Evolutionary conservation across 2,329 filamentous ascomycete species (phyloP).

Genomic region (Fusarium sp.): DNA sequence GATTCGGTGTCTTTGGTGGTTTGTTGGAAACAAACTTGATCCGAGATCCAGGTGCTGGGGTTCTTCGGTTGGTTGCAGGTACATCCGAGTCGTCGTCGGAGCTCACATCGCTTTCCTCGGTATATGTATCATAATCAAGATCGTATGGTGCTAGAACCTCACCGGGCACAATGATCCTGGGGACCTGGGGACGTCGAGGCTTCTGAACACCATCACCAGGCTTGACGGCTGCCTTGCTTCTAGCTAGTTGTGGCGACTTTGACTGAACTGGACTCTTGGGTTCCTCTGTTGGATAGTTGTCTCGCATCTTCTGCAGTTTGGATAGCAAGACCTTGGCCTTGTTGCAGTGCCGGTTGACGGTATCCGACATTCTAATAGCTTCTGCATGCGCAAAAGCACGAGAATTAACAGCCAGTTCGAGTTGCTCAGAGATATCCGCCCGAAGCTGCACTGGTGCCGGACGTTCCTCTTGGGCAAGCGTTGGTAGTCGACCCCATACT

Average conservation of each 20-base stretch:
- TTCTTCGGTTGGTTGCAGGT: slow-evolving; percentile 54
- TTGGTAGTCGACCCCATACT: slow-evolving; percentile 68
- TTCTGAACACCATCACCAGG: slow-evolving; percentile 61
- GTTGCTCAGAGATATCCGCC: slow-evolving; percentile 69
- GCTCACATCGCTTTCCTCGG: slow-evolving; percentile 66
- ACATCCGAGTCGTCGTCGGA: slow-evolving; percentile 64
- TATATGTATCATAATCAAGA: slow-evolving; percentile 71
- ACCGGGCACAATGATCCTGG: slow-evolving; percentile 74
- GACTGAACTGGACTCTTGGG: slow-evolving; percentile 64
- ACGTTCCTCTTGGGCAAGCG: slow-evolving; percentile 61
- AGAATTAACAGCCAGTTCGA: slow-evolving; percentile 67
- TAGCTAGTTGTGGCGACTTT: slow-evolving; percentile 67
- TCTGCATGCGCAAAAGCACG: slow-evolving; percentile 72
- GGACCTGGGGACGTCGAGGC: slow-evolving; percentile 61
- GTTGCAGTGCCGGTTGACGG: slow-evolving; percentile 72
- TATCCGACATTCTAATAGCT: slow-evolving; percentile 73
- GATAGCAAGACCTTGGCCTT: slow-evolving; percentile 69
- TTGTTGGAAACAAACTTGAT: slow-evolving; percentile 64
- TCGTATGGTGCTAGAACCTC: slow-evolving; percentile 76
- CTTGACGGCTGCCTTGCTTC: slow-evolving; percentile 63
- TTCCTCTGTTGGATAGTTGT: slow-evolving; percentile 70
- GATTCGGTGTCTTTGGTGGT: slow-evolving; percentile 61
- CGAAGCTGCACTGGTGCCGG: slow-evolving; percentile 66
- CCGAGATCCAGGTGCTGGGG: slow-evolving; percentile 57
- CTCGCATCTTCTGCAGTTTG: slow-evolving; percentile 71